Percentiles rank a stretch among this genome's conserved stretches.
Conservation (phyloP, 2,329 filamentous ascomycete species). For the Lasiodiplodia gonubiensis region DNA sequence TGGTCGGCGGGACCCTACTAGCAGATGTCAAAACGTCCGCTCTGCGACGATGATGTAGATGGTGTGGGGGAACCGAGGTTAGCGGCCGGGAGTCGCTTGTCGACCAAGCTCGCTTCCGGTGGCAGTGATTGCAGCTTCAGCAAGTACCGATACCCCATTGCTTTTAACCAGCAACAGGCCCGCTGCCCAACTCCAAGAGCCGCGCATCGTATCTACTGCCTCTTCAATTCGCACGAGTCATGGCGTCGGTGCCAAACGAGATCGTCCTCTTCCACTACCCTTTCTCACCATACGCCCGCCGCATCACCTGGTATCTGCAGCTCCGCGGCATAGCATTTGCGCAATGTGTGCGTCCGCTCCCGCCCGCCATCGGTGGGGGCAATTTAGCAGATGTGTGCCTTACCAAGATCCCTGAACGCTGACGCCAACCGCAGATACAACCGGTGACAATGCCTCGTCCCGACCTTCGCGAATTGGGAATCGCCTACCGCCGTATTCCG, state of each 20-base stretch:
- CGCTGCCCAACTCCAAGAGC: constrained; percentile 24
- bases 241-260: constrained; percentile 39
- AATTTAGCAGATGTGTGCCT: constrained; percentile 16
- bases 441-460: constrained; percentile 69
- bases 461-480: constrained; percentile 65
- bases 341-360: constrained; percentile 62
- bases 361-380: constrained; percentile 8
- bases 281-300: constrained; percentile 67
- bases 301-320: constrained; percentile 69
- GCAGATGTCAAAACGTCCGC: not conserved
- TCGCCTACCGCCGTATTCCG: constrained; percentile 73
- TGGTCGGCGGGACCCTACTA: not conserved
- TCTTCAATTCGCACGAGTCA: constrained; percentile 21
- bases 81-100: constrained; percentile 9
- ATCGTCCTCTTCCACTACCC: constrained; percentile 70
- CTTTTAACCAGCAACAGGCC: constrained; percentile 20
- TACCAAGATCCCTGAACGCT: constrained; percentile 22
- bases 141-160: not conserved
- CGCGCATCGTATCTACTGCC: constrained; percentile 14
- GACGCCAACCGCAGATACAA: constrained; percentile 59
- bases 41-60: not conserved
- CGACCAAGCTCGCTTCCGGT: constrained; percentile 7
- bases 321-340: constrained; percentile 68
- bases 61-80: constrained; percentile 22
- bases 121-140: not conserved